Evolutionary conservation across 768 basidiomycete species (phyloP), one percentile per base, ranked within the genome.

Genomic region (Clitopilus passeckerianus): DNA sequence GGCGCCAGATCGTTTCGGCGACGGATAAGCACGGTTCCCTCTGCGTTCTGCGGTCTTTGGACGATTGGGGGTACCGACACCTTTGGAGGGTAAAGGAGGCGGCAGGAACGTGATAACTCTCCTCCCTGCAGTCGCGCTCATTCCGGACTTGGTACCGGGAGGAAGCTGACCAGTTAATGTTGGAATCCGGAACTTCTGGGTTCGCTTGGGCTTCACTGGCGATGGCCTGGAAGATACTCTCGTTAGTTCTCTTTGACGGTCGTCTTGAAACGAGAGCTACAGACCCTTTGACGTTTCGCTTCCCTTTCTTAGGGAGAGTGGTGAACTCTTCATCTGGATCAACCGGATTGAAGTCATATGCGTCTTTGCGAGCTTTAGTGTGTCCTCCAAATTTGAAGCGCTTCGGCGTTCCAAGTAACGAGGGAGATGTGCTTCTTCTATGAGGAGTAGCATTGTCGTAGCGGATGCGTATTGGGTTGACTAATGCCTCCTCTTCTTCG

Each of bases 251-350:
- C 27, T 30, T 3, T 4, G 27, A 30, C 3, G 27, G 27, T 30
- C 27, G 27, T 35, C 14, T 15, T 34, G 8, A 35, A 12, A 18
- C 18, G 33, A 41, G 34, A 15, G 60, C 16, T 16, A 70, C 71
- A 58, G 4, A 55, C 30, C n/a, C n/a, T 18, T 30, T 67, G 7
- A 54, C 34, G 35, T 73, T 75, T 6, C 41, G 43, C 59, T 69
- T 74, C 63, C 73, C 77, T 20, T 68, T 66, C 4, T 59, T n/a
- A 5, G 72, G 72, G 12, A 78, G 61, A 1, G 77, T 76, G 20
- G 67, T 71, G 76, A 76, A 78, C 18, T 70, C 64, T 54, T 74
- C 73, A 52, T 77, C 76, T 1, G 69, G 59, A 54, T 77, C 73
- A 6, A 62, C 52, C 4, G 53, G 56, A 8, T 61, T 43, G 56